Conservation (phyloP, 495 filamentous ascomycete genomes). For the Penicillium daleae region DNA sequence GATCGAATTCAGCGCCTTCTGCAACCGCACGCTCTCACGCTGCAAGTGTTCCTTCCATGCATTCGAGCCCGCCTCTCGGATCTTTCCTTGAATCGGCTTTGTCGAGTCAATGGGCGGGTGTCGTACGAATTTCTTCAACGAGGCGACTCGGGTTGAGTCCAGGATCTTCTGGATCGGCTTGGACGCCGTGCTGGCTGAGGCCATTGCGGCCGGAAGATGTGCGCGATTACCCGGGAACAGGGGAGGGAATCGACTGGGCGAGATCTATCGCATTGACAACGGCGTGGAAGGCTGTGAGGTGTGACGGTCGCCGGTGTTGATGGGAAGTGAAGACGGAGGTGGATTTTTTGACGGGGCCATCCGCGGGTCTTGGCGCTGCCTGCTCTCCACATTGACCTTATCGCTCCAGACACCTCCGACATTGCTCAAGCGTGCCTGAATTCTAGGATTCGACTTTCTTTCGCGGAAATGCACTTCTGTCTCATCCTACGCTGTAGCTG, state of each 20-base stretch:
- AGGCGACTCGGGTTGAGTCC: slow-evolving; percentile 50
- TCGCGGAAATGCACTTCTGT: slow-evolving; percentile 8
- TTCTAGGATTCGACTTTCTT: slow-evolving; percentile 1
- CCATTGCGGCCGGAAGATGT: slow-evolving; percentile 43
- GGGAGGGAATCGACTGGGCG: not conserved
- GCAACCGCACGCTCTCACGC: slow-evolving; percentile 47
- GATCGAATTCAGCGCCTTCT: slow-evolving; percentile 51
- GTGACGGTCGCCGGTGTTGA: slow-evolving; percentile 19
- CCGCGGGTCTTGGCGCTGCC: slow-evolving; percentile 30
- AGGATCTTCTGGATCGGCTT: slow-evolving; percentile 47
- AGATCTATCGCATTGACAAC: slow-evolving; percentile 20
- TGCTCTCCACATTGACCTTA: slow-evolving; percentile 37
- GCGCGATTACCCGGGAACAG: slow-evolving; percentile 16
- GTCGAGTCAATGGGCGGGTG: slow-evolving; percentile 44
- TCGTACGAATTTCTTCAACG: slow-evolving; percentile 44
- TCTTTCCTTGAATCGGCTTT: slow-evolving; percentile 44
- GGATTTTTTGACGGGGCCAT: slow-evolving; percentile 39
- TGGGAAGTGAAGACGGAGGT: slow-evolving; percentile 29
- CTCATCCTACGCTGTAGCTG: not conserved
- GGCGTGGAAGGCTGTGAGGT: slow-evolving; percentile 5
- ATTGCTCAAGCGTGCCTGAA: slow-evolving; percentile 8
- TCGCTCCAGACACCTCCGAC: slow-evolving; percentile 16
- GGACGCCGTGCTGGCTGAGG: slow-evolving; percentile 35
- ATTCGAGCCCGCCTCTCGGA: slow-evolving; percentile 44
- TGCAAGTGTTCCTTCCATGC: slow-evolving; percentile 44